Percentiles rank a stretch among this genome's conserved stretches.
Conservation (phyloP, 2,329 filamentous ascomycete genomes). For the Microdochium bolleyi region DNA sequence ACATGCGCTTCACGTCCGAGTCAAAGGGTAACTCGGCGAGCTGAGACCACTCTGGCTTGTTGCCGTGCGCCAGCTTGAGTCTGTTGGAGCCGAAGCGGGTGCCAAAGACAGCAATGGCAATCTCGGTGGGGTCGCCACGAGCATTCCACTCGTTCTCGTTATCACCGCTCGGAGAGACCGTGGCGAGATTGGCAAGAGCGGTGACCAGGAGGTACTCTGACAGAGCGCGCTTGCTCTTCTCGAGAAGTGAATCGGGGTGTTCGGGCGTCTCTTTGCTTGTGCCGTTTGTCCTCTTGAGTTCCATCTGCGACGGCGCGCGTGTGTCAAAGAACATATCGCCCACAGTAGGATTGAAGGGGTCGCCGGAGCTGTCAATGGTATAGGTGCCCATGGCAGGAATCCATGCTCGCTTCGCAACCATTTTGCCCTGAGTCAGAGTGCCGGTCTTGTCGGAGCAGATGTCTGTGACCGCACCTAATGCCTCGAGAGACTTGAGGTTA, state of each 20-base stretch:
- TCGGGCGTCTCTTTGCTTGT: constrained; percentile 13
- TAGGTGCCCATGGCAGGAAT: constrained; percentile 50
- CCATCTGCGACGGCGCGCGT: constrained; percentile 22
- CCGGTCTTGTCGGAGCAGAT: constrained; percentile 50
- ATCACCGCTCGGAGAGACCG: constrained; percentile 25
- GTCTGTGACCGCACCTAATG: constrained; percentile 52
- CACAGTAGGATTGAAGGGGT: constrained; percentile 48
- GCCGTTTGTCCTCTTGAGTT: constrained; percentile 18
- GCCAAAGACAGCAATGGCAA: constrained; percentile 65
- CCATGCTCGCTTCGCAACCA: constrained; percentile 54
- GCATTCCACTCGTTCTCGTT: constrained; percentile 45
- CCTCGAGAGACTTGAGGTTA: constrained; percentile 48
- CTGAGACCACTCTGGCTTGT: constrained; percentile 42
- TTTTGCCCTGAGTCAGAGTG: constrained; percentile 55
- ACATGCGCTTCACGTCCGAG: constrained; percentile 68
- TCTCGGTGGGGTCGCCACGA: constrained; percentile 60
- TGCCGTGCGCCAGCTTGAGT: constrained; percentile 38
- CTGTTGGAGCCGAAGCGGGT: constrained; percentile 57
- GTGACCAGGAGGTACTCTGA: constrained; percentile 50
- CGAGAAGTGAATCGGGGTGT: constrained; percentile 22
- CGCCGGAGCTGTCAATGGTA: constrained; percentile 43
- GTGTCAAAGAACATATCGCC: constrained; percentile 36
- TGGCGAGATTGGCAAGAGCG: constrained; percentile 47
- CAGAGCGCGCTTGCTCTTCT: constrained; percentile 34
- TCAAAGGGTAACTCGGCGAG: constrained; percentile 64